Evolutionary conservation across 495 filamentous ascomycete genomes (phyloP).

Genomic region (Xylaria venustula): DNA sequence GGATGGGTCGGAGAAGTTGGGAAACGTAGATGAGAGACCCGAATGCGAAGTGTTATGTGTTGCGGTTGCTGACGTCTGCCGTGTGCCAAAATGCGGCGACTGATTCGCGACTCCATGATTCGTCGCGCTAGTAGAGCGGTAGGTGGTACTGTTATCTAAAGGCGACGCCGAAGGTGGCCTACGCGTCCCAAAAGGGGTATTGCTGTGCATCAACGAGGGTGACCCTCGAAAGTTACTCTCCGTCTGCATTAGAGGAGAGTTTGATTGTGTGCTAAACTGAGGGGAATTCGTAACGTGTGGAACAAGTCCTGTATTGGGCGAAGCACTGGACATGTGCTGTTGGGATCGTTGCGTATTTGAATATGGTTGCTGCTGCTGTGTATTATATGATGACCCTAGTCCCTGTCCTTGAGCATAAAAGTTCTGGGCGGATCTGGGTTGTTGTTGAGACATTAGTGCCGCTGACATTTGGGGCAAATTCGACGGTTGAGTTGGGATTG

Average conservation of each 20-base stretch:
- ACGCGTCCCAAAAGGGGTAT: constrained; percentile 35
- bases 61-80: constrained; percentile 21
- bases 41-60: constrained; percentile 30
- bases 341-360: constrained; percentile 41
- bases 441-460: constrained; percentile 26
- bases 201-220: constrained; percentile 31
- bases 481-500: constrained; percentile 25
- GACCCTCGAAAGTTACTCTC: constrained; percentile 40
- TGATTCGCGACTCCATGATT: constrained; percentile 36
- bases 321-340: constrained; percentile 38
- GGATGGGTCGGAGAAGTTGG: constrained; percentile 31
- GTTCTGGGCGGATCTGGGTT: constrained; percentile 22
- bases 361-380: constrained; percentile 28
- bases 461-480: constrained; percentile 31
- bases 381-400: constrained; percentile 24
- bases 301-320: constrained; percentile 29
- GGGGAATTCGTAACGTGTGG: constrained; percentile 43
- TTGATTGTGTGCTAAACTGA: constrained; percentile 41
- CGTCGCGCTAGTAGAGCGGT: constrained; percentile 26
- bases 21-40: constrained; percentile 22
- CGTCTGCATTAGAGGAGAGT: constrained; percentile 32
- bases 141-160: constrained; percentile 27
- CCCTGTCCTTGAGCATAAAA: constrained; percentile 27
- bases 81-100: constrained; percentile 34
- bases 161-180: constrained; percentile 39